phyloP scores from a whole-genome alignment of 495 filamentous ascomycete genomes.

The Penicillium manginii region DNA sequence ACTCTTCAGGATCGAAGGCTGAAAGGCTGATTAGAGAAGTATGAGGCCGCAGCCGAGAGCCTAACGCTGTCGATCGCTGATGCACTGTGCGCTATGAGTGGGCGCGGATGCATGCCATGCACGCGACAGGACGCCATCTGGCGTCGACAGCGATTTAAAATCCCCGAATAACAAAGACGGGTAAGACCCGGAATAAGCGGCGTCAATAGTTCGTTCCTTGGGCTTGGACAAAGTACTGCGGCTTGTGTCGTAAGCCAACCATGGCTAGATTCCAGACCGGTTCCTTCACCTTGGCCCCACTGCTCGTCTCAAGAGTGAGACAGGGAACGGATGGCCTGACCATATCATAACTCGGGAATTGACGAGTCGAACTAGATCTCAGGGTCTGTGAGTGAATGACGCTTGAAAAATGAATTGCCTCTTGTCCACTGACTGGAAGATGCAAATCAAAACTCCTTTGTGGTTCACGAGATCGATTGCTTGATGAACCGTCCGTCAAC shows the following conservation, averaged over 20 bases:
- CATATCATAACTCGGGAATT: too few species aligned
- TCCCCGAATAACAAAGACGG: neutral
- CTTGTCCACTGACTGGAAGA: neutral
- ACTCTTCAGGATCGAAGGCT: neutral
- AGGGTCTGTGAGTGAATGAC: neutral
- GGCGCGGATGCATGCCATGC: neutral
- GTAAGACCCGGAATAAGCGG: neutral
- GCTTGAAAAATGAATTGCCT: too few species aligned
- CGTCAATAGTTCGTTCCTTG: conserved; percentile 6
- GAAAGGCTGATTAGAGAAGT: neutral
- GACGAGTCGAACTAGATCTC: neutral
- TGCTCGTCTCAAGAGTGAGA: conserved; percentile 3
- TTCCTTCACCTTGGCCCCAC: neutral
- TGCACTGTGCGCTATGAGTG: neutral
- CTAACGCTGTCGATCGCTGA: neutral
- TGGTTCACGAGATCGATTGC: too few species aligned
- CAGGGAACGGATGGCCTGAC: neutral
- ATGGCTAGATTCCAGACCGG: neutral
- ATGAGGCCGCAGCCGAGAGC: conserved; percentile 2
- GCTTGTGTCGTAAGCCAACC: neutral
- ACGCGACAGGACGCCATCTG: conserved; percentile 1
- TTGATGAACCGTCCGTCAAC: too few species aligned
- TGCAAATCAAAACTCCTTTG: neutral
- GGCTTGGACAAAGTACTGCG: neutral
- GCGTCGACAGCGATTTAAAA: neutral